These are phyloP conservation scores for Debaryomyces sp. DNA, from an alignment of 1,139 yeast genomes.

Conservation along the genomic window DNA sequence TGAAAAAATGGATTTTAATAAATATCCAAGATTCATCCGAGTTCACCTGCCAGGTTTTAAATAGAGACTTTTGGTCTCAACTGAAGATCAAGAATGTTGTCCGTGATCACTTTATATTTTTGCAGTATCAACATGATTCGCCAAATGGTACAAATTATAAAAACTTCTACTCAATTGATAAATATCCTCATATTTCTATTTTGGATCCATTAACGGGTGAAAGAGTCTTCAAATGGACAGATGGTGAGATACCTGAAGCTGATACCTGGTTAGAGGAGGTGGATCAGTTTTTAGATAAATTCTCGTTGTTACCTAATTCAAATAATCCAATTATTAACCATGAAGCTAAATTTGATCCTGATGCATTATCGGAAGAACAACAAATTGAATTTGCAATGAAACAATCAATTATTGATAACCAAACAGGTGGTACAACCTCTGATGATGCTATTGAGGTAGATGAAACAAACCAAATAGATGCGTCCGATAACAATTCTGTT, in stretches of 20 bases:
- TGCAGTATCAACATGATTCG: constrained; percentile 81
- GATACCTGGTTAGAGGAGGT: constrained; percentile 63
- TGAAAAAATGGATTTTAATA: constrained; percentile 79
- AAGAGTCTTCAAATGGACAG: constrained; percentile 44
- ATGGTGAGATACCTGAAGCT: constrained; percentile 59
- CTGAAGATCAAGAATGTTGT: constrained; percentile 65
- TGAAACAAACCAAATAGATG: constrained; percentile 18
- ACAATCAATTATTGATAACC: constrained; percentile 52
- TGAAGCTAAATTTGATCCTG: constrained; percentile 57
- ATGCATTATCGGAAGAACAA: constrained; percentile 76
- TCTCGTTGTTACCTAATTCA: constrained; percentile 65
- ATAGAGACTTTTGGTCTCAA: constrained; percentile 92
- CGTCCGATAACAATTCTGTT: constrained; percentile 7
- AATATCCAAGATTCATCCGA: constrained; percentile 86
- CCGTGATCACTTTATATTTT: constrained; percentile 68
- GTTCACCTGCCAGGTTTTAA: constrained; percentile 85
- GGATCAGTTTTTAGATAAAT: constrained; percentile 59
- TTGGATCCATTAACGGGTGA: constrained; percentile 80
- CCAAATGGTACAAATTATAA: constrained; percentile 70
- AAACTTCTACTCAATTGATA: constrained; percentile 67
- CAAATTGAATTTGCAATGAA: constrained; percentile 79
- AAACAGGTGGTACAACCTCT: constrained; percentile 22
- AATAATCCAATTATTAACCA: constrained; percentile 70
- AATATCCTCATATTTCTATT: constrained; percentile 86
- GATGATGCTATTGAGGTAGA: constrained; percentile 32